phyloP scores from a whole-genome alignment of 768 basidiomycete species.

The Hygrocybe punicea region DNA sequence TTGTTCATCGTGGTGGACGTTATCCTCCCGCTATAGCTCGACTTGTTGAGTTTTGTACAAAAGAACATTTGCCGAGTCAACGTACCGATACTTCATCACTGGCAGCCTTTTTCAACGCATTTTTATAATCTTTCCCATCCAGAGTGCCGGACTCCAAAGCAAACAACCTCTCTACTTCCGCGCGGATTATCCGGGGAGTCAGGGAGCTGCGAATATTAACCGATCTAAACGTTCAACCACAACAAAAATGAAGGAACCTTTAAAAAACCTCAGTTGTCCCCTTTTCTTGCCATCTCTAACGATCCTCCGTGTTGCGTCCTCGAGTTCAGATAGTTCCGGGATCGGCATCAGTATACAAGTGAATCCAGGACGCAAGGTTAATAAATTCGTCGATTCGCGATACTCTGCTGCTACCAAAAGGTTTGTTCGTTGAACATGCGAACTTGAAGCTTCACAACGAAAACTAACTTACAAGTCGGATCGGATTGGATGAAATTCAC shows the following conservation, averaged over 20 bases:
- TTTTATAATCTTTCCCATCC: constrained; percentile 44
- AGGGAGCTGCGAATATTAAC: constrained; percentile 12
- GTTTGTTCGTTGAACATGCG: too few relatives aligned
- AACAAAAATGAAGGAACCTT: neutral
- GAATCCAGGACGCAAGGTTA: neutral
- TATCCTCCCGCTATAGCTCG: neutral
- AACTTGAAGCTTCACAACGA: too few relatives aligned
- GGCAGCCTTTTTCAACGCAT: constrained; percentile 43
- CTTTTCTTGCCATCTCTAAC: constrained; percentile 24
- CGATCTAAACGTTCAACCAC: neutral
- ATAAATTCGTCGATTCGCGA: neutral
- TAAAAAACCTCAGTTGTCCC: constrained; percentile 28
- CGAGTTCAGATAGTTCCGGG: constrained; percentile 31
- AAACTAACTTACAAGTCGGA: too few relatives aligned
- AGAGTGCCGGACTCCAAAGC: constrained; percentile 44
- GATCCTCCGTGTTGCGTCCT: constrained; percentile 31
- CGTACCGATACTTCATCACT: constrained; percentile 36
- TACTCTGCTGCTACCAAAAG: too few relatives aligned
- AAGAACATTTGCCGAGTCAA: constrained; percentile 2
- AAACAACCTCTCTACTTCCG: constrained; percentile 47
- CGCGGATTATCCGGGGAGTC: constrained; percentile 51
- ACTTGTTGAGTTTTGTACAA: neutral
- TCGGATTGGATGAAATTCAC: too few relatives aligned
- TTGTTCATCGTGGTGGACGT: constrained; percentile 6
- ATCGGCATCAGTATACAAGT: too few relatives aligned